Evolutionary conservation across 768 basidiomycete genomes (phyloP), one percentile per base, ranked within the genome.

Genomic region (Tricholoma sp.): DNA sequence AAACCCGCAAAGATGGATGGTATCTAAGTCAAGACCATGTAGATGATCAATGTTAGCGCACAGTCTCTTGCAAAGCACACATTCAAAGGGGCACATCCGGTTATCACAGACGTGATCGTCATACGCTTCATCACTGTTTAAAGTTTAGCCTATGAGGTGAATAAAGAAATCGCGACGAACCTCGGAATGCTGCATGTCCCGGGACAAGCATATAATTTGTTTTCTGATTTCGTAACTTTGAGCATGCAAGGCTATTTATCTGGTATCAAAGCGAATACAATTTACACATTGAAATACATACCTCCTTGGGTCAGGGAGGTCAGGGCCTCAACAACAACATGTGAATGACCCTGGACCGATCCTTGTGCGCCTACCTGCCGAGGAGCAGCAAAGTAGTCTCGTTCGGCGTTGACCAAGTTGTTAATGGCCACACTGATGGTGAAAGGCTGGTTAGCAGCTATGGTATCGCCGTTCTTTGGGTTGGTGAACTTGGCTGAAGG

Each of bases 1-100:
- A 35, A 19, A 83, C 84, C 83, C 83, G 72, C 84, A 86, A 32
- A 86, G 74, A 69, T 86, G 84, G 24, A 76, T 56, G 0, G 72
- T 68, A 4, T 55, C 64, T 1, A 59, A 55, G 21, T 74, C 63
- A 4, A 83, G 69, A 1, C 76, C 82, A 53, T 86, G 84, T 46
- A 85, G 70, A 68, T 85, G 85, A 56, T 81, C 66, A 18, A 63
- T 61, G 47, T 70, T 61, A 1, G 75, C 69, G 58, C 84, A 86
- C 19, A 82, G 69, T 14, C 83, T 74, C 59, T 75, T 80, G 63
- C 85, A 86, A 3, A 86, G 66, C 52, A 80, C 72, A 61, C 84
- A 86, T 2, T 66, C 59, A 8, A 83, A 60, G 0, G 84, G 83
- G 60, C 85, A 86, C 34, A 78, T 73, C 11, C 77, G 69, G 31